phyloP scores from a whole-genome alignment of 1,284 basidiomycete genomes.

The Ceratobasidium sp. region DNA sequence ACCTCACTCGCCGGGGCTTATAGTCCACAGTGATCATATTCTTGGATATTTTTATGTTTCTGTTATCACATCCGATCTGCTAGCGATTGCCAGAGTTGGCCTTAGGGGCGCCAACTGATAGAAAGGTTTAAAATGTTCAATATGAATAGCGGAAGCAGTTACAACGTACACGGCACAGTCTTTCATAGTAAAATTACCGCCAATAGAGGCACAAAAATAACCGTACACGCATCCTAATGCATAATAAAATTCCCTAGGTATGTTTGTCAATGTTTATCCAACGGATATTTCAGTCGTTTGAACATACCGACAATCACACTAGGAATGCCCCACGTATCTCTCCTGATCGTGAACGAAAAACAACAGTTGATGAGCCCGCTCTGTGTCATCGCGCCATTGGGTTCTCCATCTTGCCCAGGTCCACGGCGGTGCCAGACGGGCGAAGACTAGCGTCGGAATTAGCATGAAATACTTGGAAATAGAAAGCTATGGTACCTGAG shows the following conservation, averaged over 20 bases:
- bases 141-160: neutral
- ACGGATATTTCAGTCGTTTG: neutral
- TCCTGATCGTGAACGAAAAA: constrained; percentile 93
- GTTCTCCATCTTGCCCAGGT: constrained; percentile 32
- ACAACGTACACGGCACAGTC: neutral
- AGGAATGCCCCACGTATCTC: constrained; percentile 93
- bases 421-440: constrained; percentile 49
- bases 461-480: neutral
- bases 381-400: constrained; percentile 59
- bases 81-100: neutral
- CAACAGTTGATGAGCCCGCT: constrained; percentile 89
- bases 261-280: neutral
- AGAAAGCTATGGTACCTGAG: neutral
- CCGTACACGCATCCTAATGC: constrained; percentile 56
- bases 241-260: constrained; percentile 76
- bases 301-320: constrained; percentile 82
- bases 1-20: too few relatives aligned
- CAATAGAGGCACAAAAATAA: constrained; percentile 21
- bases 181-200: neutral
- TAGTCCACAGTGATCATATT: too few relatives aligned
- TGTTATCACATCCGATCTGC: too few relatives aligned
- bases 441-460: constrained; percentile 47
- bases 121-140: neutral
- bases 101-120: too few relatives aligned
- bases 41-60: too few relatives aligned